Evolutionary conservation across 139 green algal genomes (phyloP).

Genomic region (Haematococcus sp.): DNA sequence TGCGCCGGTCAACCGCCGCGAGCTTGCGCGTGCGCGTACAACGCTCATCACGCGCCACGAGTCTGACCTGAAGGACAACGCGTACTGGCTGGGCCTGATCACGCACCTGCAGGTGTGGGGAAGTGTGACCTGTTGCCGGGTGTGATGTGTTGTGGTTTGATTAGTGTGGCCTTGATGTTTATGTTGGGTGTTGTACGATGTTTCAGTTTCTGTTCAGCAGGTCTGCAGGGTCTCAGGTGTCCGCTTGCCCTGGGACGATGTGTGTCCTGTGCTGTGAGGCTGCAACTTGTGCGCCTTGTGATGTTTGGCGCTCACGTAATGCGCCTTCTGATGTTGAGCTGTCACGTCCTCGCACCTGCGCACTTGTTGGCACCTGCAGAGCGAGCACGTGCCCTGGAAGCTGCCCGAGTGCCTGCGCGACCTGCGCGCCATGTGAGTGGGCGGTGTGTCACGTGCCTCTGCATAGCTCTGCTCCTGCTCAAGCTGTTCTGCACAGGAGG

Average conservation of each 20-base stretch:
- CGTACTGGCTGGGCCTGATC: slow-evolving; percentile 90
- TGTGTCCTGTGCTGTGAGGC: too few relatives aligned
- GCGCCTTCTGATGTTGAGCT: too few relatives aligned
- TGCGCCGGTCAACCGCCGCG: slow-evolving; percentile 30
- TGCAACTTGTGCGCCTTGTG: too few relatives aligned
- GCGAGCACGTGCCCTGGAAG: slow-evolving; percentile 75
- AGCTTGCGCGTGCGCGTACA: slow-evolving; percentile 54
- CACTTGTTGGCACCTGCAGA: slow-evolving; percentile 93
- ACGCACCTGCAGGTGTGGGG: slow-evolving; percentile 93
- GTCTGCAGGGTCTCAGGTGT: too few relatives aligned
- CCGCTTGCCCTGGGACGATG: too few relatives aligned
- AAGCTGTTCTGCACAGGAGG: too few relatives aligned
- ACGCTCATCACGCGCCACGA: slow-evolving; percentile 95
- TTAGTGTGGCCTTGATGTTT: too few relatives aligned
- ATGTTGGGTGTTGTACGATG: not conserved
- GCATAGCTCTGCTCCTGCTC: too few relatives aligned
- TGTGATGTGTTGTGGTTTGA: too few relatives aligned
- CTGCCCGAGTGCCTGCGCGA: slow-evolving; percentile 84
- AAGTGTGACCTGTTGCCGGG: not conserved
- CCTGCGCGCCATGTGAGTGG: slow-evolving; percentile 61
- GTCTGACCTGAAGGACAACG: slow-evolving; percentile 91
- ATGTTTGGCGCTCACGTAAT: too few relatives aligned
- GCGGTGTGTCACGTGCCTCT: not conserved
- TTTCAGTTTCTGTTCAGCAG: not conserved
- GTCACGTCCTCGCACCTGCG: too few relatives aligned